phyloP scores from a whole-genome alignment of 345 rosid genomes.

The Rhodamnia argentea region DNA sequence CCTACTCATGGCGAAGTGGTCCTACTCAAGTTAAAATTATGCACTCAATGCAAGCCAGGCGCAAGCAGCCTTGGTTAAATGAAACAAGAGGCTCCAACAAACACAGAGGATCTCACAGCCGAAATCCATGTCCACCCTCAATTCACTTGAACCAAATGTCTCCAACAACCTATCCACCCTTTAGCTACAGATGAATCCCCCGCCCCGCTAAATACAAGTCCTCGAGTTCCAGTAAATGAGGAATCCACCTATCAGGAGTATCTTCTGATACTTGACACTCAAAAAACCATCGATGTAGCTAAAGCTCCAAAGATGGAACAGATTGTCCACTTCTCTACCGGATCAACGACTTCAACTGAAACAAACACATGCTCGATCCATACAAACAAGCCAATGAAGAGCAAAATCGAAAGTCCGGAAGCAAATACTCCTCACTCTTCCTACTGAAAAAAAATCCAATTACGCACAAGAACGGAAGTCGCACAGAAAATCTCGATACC shows the following conservation, averaged over 20 bases:
- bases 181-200: neutral
- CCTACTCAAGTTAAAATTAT: neutral
- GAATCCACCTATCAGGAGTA: neutral
- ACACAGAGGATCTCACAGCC: neutral
- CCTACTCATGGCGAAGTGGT: neutral
- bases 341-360: neutral
- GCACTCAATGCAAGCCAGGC: neutral
- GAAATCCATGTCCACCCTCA: neutral
- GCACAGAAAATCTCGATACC: constrained; percentile 23
- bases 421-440: neutral
- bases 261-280: neutral
- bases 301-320: neutral
- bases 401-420: neutral
- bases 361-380: neutral
- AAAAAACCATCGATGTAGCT: neutral
- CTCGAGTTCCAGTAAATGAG: neutral
- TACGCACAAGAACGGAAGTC: neutral
- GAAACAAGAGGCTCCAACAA: neutral
- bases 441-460: neutral
- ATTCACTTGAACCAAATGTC: neutral
- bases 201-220: neutral
- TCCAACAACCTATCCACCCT: neutral
- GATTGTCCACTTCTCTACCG: neutral
- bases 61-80: neutral
- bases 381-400: neutral